Percentiles rank a stretch among this genome's conserved stretches.
phyloP scores from a whole-genome alignment of 352 stramenopile genomes.

The Phytophthora quininea region DNA sequence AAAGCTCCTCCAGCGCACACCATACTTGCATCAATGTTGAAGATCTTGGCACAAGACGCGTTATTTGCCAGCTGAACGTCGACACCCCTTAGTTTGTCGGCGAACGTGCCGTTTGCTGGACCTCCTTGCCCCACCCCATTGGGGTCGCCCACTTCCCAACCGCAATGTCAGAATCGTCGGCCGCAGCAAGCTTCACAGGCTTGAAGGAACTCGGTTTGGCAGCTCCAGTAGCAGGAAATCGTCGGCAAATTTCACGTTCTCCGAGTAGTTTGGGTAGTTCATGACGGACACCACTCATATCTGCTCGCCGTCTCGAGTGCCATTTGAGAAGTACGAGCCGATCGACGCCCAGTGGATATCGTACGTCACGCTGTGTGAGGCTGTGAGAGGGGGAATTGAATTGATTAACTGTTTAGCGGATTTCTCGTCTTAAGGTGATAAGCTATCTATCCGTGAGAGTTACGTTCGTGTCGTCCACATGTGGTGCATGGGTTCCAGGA shows the following conservation, averaged over 20 bases:
- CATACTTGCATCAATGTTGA: constrained; percentile 40
- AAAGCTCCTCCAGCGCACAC: constrained; percentile 48
- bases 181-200: constrained; percentile 32
- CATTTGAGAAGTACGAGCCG: constrained; percentile 16
- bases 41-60: no score
- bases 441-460: no score
- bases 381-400: not conserved
- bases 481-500: no score
- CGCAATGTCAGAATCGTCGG: constrained; percentile 30
- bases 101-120: constrained; percentile 11
- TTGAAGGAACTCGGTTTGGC: constrained; percentile 34
- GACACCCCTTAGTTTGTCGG: constrained; percentile 8
- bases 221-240: constrained; percentile 57
- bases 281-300: constrained; percentile 24
- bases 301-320: constrained; percentile 14
- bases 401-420: no score
- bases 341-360: constrained; percentile 13
- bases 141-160: constrained; percentile 31
- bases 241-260: constrained; percentile 9
- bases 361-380: constrained; percentile 7
- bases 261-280: constrained; percentile 18
- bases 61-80: constrained; percentile 4
- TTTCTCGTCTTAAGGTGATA: no score
- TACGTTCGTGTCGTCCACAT: no score
- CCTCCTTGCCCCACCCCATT: constrained; percentile 34